Percentiles rank a stretch among this genome's conserved stretches.
Evolutionary conservation across 257 asterid species (phyloP).

Genomic region (Plantago ovata): DNA sequence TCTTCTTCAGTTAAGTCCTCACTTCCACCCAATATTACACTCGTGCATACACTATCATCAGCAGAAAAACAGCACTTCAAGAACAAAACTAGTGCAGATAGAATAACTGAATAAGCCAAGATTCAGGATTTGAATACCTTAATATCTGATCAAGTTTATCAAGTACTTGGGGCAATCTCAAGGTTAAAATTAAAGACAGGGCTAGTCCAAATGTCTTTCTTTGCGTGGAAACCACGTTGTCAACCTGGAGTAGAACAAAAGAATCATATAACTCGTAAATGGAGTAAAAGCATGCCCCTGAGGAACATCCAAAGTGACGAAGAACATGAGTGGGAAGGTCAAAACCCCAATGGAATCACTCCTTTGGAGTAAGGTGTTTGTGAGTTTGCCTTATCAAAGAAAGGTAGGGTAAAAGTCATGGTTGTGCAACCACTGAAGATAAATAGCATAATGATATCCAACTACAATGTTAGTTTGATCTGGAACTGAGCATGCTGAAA

Average conservation of each 20-base stretch:
- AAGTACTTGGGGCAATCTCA: conserved; percentile 87
- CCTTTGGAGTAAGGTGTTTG: no score
- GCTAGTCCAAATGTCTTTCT: conserved; percentile 76
- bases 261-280: no score
- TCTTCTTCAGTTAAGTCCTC: conserved; percentile 89
- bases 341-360: no score
- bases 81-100: conserved; percentile 4
- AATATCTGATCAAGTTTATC: conserved; percentile 92
- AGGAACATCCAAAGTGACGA: no score
- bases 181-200: conserved; percentile 71
- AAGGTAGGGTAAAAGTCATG: no score
- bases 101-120: conserved; percentile 12
- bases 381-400: no score
- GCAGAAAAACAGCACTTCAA: conserved; percentile 19
- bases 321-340: no score
- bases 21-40: conserved; percentile 77
- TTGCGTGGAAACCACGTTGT: conserved; percentile 63
- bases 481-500: no score
- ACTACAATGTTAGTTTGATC: no score
- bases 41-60: conserved; percentile 67
- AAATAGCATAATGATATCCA: no score
- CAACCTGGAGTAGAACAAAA: conserved; percentile 44
- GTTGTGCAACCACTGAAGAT: no score
- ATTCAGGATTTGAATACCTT: conserved; percentile 45
- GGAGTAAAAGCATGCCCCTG: no score